These are phyloP conservation scores for Mycena galericulata DNA, from an alignment of 768 basidiomycete genomes.

Conservation along the genomic window DNA sequence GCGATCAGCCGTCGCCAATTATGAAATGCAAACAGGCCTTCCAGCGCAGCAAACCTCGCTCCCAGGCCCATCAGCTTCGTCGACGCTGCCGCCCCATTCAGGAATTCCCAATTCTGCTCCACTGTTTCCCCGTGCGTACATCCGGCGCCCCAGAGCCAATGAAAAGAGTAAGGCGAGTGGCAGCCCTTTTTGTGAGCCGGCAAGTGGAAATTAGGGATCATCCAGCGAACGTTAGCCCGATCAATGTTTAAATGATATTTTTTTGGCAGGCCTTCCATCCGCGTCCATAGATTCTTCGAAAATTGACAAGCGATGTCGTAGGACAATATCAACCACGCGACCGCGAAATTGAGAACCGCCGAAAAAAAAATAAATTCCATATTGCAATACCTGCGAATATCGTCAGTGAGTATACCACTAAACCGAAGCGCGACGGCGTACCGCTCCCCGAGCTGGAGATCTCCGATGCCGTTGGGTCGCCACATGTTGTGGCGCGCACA, in stretches of 20 bases:
- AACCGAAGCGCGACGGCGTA: neutral
- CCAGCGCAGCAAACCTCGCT: neutral
- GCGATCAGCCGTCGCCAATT: neutral
- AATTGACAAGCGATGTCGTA: slow-evolving; percentile 15
- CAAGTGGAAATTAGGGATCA: neutral
- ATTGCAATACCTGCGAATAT: neutral
- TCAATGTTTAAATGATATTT: neutral
- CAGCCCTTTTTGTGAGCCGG: neutral
- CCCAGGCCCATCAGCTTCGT: slow-evolving; percentile 1
- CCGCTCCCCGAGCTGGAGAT: slow-evolving; percentile 37
- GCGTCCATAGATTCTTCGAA: neutral
- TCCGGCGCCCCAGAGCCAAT: slow-evolving; percentile 3
- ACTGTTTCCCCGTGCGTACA: neutral
- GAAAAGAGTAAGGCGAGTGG: neutral
- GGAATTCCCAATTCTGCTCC: neutral
- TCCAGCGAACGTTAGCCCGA: neutral
- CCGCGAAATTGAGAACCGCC: neutral
- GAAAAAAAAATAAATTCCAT: neutral
- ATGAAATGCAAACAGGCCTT: neutral
- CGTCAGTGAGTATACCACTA: too few relatives aligned
- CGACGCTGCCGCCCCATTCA: neutral
- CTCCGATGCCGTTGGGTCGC: slow-evolving; percentile 27
- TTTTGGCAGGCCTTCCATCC: neutral
- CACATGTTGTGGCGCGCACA: slow-evolving; percentile 22
- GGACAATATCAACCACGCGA: neutral